These are phyloP conservation scores for Xylona heveae DNA, from an alignment of 495 filamentous ascomycete genomes.

Conservation along the genomic window DNA sequence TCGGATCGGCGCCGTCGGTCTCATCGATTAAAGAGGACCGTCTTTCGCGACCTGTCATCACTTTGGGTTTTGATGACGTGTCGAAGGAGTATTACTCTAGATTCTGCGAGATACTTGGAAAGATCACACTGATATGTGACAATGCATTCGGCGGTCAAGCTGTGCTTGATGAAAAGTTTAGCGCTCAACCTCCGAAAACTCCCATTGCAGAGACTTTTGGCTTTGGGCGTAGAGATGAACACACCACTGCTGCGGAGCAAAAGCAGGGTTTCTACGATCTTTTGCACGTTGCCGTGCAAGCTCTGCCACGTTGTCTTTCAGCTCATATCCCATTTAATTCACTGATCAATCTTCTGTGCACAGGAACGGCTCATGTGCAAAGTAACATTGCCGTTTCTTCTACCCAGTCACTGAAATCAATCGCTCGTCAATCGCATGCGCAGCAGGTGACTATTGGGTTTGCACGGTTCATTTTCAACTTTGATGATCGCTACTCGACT, in stretches of 20 bases:
- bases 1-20: not conserved
- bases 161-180: constrained; percentile 85
- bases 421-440: constrained; percentile 79
- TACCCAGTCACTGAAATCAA: constrained; percentile 79
- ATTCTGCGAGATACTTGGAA: constrained; percentile 88
- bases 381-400: constrained; percentile 82
- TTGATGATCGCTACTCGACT: constrained; percentile 88
- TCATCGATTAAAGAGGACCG: constrained; percentile 28
- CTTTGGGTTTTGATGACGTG: constrained; percentile 47
- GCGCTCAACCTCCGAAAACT: constrained; percentile 67
- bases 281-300: constrained; percentile 86
- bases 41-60: constrained; percentile 53
- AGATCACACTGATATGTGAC: constrained; percentile 89
- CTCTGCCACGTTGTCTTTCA: constrained; percentile 78
- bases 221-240: constrained; percentile 65
- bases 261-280: constrained; percentile 93
- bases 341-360: constrained; percentile 86
- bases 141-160: constrained; percentile 94
- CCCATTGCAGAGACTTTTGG: constrained; percentile 88
- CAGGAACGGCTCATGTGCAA: constrained; percentile 88
- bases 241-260: constrained; percentile 50
- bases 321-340: constrained; percentile 82
- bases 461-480: constrained; percentile 91
- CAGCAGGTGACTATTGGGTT: constrained; percentile 95
- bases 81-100: constrained; percentile 64